Evolutionary conservation across 2,329 filamentous ascomycete genomes (phyloP).

Genomic region (Blumeria graminis): DNA sequence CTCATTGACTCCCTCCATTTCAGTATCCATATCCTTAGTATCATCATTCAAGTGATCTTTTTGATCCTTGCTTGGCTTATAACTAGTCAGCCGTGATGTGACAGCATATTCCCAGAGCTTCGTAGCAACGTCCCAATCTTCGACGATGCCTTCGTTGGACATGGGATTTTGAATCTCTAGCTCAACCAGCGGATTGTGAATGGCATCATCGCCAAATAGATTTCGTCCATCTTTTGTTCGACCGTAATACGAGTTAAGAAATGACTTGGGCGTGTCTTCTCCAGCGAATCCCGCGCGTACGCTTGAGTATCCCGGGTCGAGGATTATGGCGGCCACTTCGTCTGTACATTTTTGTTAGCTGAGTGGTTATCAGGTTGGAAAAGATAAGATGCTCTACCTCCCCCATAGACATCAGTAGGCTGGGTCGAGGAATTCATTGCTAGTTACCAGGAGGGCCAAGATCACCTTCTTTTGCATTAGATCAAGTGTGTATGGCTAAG

Average conservation of each 20-base stretch:
- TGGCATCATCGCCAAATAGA: conserved; percentile 75
- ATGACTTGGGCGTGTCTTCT: conserved; percentile 87
- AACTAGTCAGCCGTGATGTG: conserved; percentile 63
- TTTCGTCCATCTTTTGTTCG: conserved; percentile 25
- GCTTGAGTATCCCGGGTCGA: conserved; percentile 79
- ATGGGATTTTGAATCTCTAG: conserved; percentile 85
- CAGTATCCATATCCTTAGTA: conserved; percentile 23
- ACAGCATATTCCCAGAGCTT: conserved; percentile 86
- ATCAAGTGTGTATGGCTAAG: no score
- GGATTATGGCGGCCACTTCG: conserved; percentile 88
- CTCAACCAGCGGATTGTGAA: conserved; percentile 49
- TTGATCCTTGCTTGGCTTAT: conserved; percentile 40
- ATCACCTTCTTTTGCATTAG: no score
- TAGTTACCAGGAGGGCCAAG: no score
- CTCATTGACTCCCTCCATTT: conserved; percentile 24
- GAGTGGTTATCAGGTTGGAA: conserved; percentile 3
- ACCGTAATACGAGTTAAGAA: conserved; percentile 79
- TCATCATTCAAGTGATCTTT: conserved; percentile 62
- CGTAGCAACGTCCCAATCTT: conserved; percentile 85
- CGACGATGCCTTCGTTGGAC: conserved; percentile 66
- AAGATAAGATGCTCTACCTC: conserved; percentile 21
- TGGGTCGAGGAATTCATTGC: conserved; percentile 28
- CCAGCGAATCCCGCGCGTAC: conserved; percentile 91
- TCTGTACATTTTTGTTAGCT: conserved; percentile 26
- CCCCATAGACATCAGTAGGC: conserved; percentile 38